These are phyloP conservation scores for Aspergillus pseudoterreus DNA, from an alignment of 2,329 filamentous ascomycete species.

Conservation along the genomic window DNA sequence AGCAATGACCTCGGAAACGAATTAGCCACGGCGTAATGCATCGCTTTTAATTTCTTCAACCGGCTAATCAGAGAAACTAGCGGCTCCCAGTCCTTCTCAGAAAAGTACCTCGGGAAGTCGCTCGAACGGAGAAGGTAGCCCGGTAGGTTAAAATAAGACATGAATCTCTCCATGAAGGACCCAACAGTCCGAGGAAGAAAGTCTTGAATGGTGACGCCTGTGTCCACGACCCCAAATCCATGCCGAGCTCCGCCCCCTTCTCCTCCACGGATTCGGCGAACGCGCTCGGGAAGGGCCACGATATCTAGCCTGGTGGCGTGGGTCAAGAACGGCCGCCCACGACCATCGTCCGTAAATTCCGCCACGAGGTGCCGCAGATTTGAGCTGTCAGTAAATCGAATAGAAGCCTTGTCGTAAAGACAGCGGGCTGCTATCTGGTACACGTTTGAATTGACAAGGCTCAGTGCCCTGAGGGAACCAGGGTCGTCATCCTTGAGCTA, in stretches of 20 bases:
- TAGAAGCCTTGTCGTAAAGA: background rate
- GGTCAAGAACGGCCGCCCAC: background rate
- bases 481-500: background rate
- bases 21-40: background rate
- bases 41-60: too few species aligned
- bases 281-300: background rate
- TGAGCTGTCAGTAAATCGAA: background rate
- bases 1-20: slow-evolving; percentile 1
- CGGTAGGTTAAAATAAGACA: background rate
- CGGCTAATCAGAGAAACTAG: too few species aligned
- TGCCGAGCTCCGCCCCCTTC: too few species aligned
- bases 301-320: slow-evolving; percentile 1
- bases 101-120: background rate
- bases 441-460: background rate
- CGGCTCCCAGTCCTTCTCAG: background rate
- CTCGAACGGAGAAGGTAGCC: background rate
- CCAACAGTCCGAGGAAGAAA: background rate
- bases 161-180: background rate
- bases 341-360: background rate
- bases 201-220: background rate
- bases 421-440: background rate
- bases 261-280: background rate
- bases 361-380: background rate
- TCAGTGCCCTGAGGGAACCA: background rate
- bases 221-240: background rate